phyloP scores from a whole-genome alignment of 2,329 filamentous ascomycete genomes.

The Fusarium pilosicola region DNA sequence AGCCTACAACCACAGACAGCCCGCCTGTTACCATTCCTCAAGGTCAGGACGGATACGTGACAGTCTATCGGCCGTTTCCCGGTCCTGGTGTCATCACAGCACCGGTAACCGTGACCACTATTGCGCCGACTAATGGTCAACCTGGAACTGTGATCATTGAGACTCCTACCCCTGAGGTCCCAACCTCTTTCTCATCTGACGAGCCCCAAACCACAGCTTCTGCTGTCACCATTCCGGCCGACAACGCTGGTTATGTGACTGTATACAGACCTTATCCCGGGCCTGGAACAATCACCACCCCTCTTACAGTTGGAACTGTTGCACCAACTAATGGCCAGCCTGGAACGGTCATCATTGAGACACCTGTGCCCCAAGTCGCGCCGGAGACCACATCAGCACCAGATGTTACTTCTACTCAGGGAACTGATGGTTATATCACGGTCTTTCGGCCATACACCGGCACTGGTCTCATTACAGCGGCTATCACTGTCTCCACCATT shows the following conservation, averaged over 20 bases:
- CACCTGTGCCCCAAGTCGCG: slow-evolving; percentile 8
- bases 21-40: slow-evolving; percentile 26
- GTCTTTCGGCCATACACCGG: slow-evolving; percentile 22
- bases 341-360: slow-evolving; percentile 32
- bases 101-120: slow-evolving; percentile 22
- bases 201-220: background rate
- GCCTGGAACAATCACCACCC: slow-evolving; percentile 23
- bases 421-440: slow-evolving; percentile 20
- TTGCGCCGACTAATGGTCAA: slow-evolving; percentile 18
- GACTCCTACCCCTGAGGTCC: slow-evolving; percentile 7
- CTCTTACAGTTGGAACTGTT: slow-evolving; percentile 21
- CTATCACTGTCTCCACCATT: slow-evolving; percentile 20
- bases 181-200: background rate
- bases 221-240: slow-evolving; percentile 16
- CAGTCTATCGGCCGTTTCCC: slow-evolving; percentile 23
- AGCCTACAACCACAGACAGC: background rate
- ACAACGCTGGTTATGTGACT: slow-evolving; percentile 17
- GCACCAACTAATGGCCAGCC: slow-evolving; percentile 8
- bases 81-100: slow-evolving; percentile 23
- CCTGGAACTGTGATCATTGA: slow-evolving; percentile 32
- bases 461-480: slow-evolving; percentile 5
- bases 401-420: slow-evolving; percentile 3
- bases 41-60: slow-evolving; percentile 26
- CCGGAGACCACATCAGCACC: background rate
- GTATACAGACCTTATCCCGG: slow-evolving; percentile 28